Conservation (phyloP, 768 basidiomycete genomes). For the Termitomyces sp. region DNA sequence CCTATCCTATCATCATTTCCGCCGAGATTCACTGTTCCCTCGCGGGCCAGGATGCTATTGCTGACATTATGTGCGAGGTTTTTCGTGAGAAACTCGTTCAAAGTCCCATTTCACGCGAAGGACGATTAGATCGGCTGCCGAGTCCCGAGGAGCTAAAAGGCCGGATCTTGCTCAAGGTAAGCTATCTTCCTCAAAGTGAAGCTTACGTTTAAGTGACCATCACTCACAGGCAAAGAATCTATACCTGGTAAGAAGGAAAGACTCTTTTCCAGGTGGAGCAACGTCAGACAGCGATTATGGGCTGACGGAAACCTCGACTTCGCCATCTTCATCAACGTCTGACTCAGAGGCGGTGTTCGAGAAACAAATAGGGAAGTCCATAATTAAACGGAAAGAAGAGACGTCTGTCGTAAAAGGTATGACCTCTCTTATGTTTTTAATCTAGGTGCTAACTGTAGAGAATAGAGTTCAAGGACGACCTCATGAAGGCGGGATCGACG, state of each 20-base stretch:
- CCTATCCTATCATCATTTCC: constrained; percentile 94
- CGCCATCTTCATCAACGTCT: constrained; percentile 25
- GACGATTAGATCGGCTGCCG: constrained; percentile 55
- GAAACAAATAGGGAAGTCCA: constrained; percentile 15
- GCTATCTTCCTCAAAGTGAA: constrained; percentile 5
- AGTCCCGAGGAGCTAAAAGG: constrained; percentile 86
- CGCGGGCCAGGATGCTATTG: constrained; percentile 48
- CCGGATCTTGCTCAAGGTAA: constrained; percentile 78
- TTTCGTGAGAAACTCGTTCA: constrained; percentile 37
- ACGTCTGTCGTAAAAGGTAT: constrained; percentile 24
- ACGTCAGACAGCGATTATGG: constrained; percentile 17
- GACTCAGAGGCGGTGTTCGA: constrained; percentile 28
- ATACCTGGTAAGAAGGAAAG: constrained; percentile 31
- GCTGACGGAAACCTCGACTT: constrained; percentile 15
- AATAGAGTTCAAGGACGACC: constrained; percentile 23
- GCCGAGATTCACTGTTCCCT: constrained; percentile 90
- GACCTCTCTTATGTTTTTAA: not conserved
- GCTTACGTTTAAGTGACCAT: not conserved
- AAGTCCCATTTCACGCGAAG: constrained; percentile 24
- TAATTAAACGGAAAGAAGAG: constrained; percentile 17
- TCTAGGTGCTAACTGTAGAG: not conserved
- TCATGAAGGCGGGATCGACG: constrained; percentile 31
- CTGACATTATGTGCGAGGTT: constrained; percentile 38
- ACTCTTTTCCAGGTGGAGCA: constrained; percentile 7
- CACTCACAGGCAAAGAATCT: constrained; percentile 65